Percentiles rank a stretch among this genome's conserved stretches.
Conservation (phyloP, 1,284 basidiomycete species). For the Thelephora terrestris region DNA sequence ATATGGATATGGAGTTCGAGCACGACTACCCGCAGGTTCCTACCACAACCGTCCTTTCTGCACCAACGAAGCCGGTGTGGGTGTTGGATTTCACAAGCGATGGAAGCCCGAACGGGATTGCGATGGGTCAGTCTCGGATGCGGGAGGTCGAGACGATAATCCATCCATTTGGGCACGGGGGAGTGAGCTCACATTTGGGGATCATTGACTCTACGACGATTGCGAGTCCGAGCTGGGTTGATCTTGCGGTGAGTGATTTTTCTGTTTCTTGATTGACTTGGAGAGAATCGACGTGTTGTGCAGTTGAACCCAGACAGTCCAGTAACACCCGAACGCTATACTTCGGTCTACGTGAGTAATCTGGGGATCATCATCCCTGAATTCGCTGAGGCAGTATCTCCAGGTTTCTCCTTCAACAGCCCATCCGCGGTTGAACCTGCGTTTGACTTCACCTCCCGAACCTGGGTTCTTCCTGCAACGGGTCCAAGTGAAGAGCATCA, state of each 20-base stretch:
- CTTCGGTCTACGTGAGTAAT: slow-evolving; percentile 30
- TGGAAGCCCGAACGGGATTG: slow-evolving; percentile 42
- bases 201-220: slow-evolving; percentile 40
- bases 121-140: slow-evolving; percentile 63
- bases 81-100: slow-evolving; percentile 60
- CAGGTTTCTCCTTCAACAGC: slow-evolving; percentile 51
- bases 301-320: slow-evolving; percentile 37
- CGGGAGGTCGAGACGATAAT: slow-evolving; percentile 54
- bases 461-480: slow-evolving; percentile 61
- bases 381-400: slow-evolving; percentile 1
- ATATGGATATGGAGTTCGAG: slow-evolving; percentile 24
- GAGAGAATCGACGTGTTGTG: not conserved
- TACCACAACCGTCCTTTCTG: slow-evolving; percentile 17
- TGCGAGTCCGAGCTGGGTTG: slow-evolving; percentile 55
- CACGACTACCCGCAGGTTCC: slow-evolving; percentile 39
- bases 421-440: slow-evolving; percentile 61
- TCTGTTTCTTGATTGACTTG: not conserved
- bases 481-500: slow-evolving; percentile 57
- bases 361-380: not conserved
- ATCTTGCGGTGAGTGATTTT: slow-evolving; percentile 42
- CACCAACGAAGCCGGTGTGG: slow-evolving; percentile 35
- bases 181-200: slow-evolving; percentile 32
- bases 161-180: slow-evolving; percentile 31
- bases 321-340: slow-evolving; percentile 40
- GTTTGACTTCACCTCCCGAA: slow-evolving; percentile 54